phyloP scores from a whole-genome alignment of 176 grass and related monocot genomes.

The Miscanthus lutarioriparius region DNA sequence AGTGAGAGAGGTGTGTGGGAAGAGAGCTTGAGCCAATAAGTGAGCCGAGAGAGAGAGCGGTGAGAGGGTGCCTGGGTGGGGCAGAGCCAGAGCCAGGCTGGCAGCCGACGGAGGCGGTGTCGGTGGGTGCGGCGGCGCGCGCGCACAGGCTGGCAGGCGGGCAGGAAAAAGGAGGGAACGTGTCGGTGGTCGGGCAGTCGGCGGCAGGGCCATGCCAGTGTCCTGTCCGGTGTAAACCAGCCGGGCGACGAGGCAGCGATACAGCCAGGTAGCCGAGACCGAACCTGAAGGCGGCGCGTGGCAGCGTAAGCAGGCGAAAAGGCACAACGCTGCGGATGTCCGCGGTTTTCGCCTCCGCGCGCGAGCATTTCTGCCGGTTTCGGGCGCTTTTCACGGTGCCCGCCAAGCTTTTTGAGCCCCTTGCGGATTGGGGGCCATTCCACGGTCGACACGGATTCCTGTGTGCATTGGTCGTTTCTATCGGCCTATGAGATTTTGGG shows the following conservation, averaged over 20 bases:
- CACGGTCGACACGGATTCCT: neutral
- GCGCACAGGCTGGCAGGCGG: conserved; percentile 40
- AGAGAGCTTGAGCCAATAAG: conserved; percentile 50
- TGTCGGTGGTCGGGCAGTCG: no score
- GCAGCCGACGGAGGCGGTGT: conserved; percentile 14
- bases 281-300: no score
- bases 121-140: conserved; percentile 18
- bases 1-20: conserved; percentile 19
- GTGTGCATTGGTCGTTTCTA: neutral
- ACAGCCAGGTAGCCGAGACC: no score
- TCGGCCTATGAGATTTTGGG: neutral
- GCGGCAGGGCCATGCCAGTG: no score
- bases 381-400: neutral
- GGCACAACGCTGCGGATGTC: no score
- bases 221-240: no score
- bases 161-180: no score
- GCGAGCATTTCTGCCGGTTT: neutral
- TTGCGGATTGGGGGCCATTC: neutral
- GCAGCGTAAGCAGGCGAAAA: no score
- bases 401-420: neutral
- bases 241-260: no score
- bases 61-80: no score
- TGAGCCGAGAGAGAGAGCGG: conserved; percentile 24
- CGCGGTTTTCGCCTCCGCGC: neutral
- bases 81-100: no score